Conservation (phyloP, 192 early-diverging fungal species). For the Tieghemiomyces parasiticus region DNA sequence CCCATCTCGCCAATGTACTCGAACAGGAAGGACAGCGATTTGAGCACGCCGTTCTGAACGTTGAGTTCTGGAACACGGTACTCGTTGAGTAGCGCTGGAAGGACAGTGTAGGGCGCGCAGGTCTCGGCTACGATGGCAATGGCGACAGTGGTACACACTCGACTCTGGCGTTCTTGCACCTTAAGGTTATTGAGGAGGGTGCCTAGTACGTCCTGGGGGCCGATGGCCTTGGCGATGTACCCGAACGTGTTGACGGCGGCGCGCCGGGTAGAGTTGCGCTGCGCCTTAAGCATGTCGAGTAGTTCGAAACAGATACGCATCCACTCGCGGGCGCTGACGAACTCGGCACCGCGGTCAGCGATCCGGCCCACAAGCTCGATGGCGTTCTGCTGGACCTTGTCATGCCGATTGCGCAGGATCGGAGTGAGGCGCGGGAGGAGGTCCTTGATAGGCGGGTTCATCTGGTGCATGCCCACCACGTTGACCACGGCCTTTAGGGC, state of each 20-base stretch:
- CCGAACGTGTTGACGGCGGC: slow-evolving; percentile 98
- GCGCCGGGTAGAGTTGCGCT: slow-evolving; percentile 87
- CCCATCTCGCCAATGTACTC: slow-evolving; percentile 99
- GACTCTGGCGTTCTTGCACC: slow-evolving; percentile 97
- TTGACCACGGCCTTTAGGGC: slow-evolving; percentile 92
- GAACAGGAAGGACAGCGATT: slow-evolving; percentile 89
- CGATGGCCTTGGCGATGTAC: slow-evolving; percentile 98
- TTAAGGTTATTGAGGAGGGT: slow-evolving; percentile 96
- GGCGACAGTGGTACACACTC: slow-evolving; percentile 98
- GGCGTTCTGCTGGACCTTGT: slow-evolving; percentile 85
- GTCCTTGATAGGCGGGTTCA: slow-evolving; percentile 98
- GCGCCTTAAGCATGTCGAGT: slow-evolving; percentile 91
- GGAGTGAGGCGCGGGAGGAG: slow-evolving; percentile 92
- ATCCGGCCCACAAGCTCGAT: slow-evolving; percentile 97
- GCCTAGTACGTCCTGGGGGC: slow-evolving; percentile 97
- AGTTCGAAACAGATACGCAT: slow-evolving; percentile 99
- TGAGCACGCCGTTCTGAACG: slow-evolving; percentile 97
- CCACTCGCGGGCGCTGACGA: slow-evolving; percentile 94
- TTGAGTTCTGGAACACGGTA: slow-evolving; percentile 98
- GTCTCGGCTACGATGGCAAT: slow-evolving; percentile 97
- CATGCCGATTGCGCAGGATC: slow-evolving; percentile 93
- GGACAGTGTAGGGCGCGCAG: slow-evolving; percentile 92
- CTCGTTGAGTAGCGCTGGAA: slow-evolving; percentile 98
- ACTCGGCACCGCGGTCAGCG: slow-evolving; percentile 95
- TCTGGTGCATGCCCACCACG: slow-evolving; percentile 93